Base-by-base conservation (phyloP, 1,284 basidiomycete species). In the Boletellus deceptivus region DNA sequence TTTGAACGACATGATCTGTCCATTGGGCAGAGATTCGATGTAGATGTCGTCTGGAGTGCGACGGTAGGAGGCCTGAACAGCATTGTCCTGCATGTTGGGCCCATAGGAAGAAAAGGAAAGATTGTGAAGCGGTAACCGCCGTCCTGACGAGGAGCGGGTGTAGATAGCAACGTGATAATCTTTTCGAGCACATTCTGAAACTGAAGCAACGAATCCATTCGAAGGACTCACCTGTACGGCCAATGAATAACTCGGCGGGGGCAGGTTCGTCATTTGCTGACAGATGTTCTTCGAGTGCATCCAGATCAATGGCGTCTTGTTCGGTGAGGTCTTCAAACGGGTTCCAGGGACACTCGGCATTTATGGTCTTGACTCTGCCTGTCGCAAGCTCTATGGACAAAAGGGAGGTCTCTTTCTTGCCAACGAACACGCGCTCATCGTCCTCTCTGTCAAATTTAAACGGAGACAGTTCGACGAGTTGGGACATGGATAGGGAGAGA, bases 381-480 rank as follows among this genome's bases (percentile, higher is more conserved):
- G 91, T 92, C 62, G 89, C 84, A 41, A 95, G 71, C 64, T 94
- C 90, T 13, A 96, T 75, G 37, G 90, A 73, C 33, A 96, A 70
- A 24, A 95, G 67, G 0, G 85, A 88, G 0, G 90, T 93, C 66
- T 91, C 86, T 70, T 94, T 94, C 65, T 80, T 80, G 4, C 92
- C 93, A 1, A 93, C 83, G 65, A 95, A 95, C 14, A 91, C 76
- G 38, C 87, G 79, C 11, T 72, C 70, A 58, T 83, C 77, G 3
- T 84, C 79, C 46, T 85, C 84, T 11, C 80, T 81, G 14, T 81
- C 72, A 53, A 92, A 89, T 36, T 78, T 86, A 65, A 92, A 93
- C 0, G 93, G 92, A 2, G 90, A 91, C 69, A 91, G 75, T 55
- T 93, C 87, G 54, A 95, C 91, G 33, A 96, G 79, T 67, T 96